phyloP scores from a whole-genome alignment of 2,329 filamentous ascomycete genomes.

The Graphilbum fragrans region DNA sequence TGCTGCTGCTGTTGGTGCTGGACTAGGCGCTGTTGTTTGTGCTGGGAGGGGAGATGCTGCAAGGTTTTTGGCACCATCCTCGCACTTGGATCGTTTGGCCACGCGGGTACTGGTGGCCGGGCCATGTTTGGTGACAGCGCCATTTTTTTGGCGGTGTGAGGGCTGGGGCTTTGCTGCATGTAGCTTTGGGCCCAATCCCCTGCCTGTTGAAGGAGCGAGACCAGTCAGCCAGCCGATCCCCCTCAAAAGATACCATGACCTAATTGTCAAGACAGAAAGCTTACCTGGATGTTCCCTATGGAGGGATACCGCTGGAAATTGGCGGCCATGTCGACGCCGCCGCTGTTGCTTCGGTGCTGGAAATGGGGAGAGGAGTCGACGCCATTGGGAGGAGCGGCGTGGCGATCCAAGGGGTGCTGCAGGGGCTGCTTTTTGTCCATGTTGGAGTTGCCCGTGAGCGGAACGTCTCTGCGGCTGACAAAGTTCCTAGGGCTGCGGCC shows the following conservation, averaged over 20 bases:
- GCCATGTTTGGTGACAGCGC: constrained; percentile 38
- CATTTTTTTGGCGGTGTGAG: constrained; percentile 39
- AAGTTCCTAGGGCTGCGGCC: constrained; percentile 91
- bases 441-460: constrained; percentile 37
- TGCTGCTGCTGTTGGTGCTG: background rate
- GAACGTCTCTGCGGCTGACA: constrained; percentile 77
- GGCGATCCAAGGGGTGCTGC: background rate
- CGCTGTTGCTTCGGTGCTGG: constrained; percentile 4
- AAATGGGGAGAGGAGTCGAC: background rate
- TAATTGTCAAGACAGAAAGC: background rate
- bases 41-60: constrained; percentile 2
- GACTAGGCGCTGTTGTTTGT: constrained; percentile 10
- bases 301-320: background rate
- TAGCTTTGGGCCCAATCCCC: constrained; percentile 34
- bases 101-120: constrained; percentile 42
- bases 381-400: background rate
- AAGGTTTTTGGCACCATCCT: constrained; percentile 8
- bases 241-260: background rate
- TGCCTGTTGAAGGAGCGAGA: too few relatives aligned
- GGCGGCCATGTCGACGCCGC: constrained; percentile 3
- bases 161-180: constrained; percentile 23
- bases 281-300: constrained; percentile 6
- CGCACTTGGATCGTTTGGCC: constrained; percentile 23
- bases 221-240: too few relatives aligned
- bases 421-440: constrained; percentile 27